phyloP scores from a whole-genome alignment of 2,329 filamentous ascomycete genomes.

The Talaromyces marneffei region DNA sequence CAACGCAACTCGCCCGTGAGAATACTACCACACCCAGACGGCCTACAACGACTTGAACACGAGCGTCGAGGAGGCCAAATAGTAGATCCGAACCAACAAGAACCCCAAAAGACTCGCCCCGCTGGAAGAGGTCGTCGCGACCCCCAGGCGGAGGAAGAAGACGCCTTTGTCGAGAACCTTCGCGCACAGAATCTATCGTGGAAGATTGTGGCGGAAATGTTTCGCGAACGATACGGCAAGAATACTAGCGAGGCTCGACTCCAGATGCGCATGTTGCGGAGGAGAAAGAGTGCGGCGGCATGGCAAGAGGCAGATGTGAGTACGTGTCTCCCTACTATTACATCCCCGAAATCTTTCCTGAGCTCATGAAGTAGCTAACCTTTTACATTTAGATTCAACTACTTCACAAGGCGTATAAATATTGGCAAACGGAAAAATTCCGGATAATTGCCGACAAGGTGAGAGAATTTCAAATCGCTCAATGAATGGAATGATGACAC shows the following conservation, averaged over 20 bases:
- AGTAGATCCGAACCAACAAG: slow-evolving; percentile 20
- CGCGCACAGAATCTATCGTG: slow-evolving; percentile 34
- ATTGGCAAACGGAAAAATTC: slow-evolving; percentile 36
- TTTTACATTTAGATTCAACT: slow-evolving; percentile 26
- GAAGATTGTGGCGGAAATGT: slow-evolving; percentile 34
- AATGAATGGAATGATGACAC: background rate
- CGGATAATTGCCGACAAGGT: slow-evolving; percentile 37
- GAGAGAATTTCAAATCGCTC: slow-evolving; percentile 8
- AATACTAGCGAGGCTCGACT: slow-evolving; percentile 36
- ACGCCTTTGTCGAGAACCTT: slow-evolving; percentile 33
- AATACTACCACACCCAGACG: slow-evolving; percentile 37
- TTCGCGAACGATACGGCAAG: slow-evolving; percentile 32
- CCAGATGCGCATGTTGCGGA: slow-evolving; percentile 38
- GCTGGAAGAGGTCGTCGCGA: slow-evolving; percentile 31
- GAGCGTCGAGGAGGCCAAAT: slow-evolving; percentile 27
- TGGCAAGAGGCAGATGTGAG: slow-evolving; percentile 43
- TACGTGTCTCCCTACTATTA: slow-evolving; percentile 23
- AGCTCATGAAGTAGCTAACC: background rate
- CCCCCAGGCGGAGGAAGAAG: slow-evolving; percentile 36
- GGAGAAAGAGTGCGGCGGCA: slow-evolving; percentile 30
- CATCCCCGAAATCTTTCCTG: background rate
- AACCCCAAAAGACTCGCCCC: slow-evolving; percentile 24
- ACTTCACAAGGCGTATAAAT: slow-evolving; percentile 32
- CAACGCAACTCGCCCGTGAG: slow-evolving; percentile 27
- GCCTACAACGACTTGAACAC: slow-evolving; percentile 34